Evolutionary conservation across 2,329 filamentous ascomycete genomes (phyloP).

Genomic region (Xylaria sp.): DNA sequence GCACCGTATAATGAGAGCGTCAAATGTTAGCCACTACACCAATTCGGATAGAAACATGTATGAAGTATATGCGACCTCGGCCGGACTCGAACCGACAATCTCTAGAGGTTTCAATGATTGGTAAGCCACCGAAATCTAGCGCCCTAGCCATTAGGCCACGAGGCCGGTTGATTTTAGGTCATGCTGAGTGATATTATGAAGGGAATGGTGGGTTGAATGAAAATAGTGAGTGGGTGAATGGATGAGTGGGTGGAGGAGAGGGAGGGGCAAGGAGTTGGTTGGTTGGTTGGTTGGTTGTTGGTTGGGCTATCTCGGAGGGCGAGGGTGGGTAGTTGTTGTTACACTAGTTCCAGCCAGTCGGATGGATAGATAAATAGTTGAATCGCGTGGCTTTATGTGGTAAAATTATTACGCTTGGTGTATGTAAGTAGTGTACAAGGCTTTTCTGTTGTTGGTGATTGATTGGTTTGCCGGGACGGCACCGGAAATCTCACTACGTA

Average conservation of each 20-base stretch:
- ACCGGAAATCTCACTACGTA: not conserved
- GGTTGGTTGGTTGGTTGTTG: not conserved
- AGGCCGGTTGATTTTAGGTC: conserved; percentile 16
- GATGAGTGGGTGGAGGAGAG: not conserved
- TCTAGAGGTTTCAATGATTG: conserved; percentile 28
- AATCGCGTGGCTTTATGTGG: not conserved
- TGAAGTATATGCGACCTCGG: conserved; percentile 30
- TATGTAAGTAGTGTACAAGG: too few relatives aligned
- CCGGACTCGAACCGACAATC: conserved; percentile 41
- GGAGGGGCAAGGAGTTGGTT: not conserved
- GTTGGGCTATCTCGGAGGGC: not conserved
- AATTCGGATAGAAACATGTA: conserved; percentile 46
- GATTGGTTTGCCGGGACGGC: not conserved
- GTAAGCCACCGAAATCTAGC: conserved; percentile 35
- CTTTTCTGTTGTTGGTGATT: too few relatives aligned
- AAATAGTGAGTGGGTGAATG: not conserved
- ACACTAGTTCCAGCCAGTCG: not conserved
- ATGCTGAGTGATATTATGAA: not conserved
- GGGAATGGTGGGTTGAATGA: not conserved
- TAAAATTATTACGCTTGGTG: not conserved
- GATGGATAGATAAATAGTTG: not conserved
- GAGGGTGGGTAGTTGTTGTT: not conserved
- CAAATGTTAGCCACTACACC: conserved; percentile 53
- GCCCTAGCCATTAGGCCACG: conserved; percentile 41
- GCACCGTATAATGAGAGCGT: conserved; percentile 46